Conservation (phyloP, 495 filamentous ascomycete genomes). For the Thermothielavioides terrestris region DNA sequence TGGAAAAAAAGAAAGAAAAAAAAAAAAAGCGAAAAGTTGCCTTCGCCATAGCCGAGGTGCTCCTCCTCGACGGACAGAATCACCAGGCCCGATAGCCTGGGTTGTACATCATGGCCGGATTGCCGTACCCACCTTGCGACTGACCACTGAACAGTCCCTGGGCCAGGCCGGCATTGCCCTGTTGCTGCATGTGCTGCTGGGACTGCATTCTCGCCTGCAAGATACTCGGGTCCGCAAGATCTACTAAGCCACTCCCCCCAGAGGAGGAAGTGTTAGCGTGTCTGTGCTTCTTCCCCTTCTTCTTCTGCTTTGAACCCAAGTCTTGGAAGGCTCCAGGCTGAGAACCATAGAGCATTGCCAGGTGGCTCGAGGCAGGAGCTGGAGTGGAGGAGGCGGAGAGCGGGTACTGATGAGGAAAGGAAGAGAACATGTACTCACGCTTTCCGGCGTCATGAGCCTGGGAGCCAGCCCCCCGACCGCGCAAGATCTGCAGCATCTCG, state of each 20-base stretch:
- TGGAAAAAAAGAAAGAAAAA: constrained; percentile 3
- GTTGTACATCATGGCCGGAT: constrained; percentile 80
- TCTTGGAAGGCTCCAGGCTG: constrained; percentile 78
- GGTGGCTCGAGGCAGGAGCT: constrained; percentile 78
- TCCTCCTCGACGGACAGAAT: constrained; percentile 16
- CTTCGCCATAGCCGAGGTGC: neutral
- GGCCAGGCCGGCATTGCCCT: constrained; percentile 66
- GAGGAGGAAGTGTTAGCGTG: constrained; percentile 99
- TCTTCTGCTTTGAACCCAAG: constrained; percentile 90
- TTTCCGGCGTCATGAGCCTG: constrained; percentile 74
- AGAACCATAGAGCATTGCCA: constrained; percentile 82
- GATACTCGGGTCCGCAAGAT: constrained; percentile 99
- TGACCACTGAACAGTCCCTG: constrained; percentile 85
- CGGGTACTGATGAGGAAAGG: constrained; percentile 70
- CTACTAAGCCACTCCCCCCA: constrained; percentile 92
- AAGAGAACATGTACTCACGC: constrained; percentile 85
- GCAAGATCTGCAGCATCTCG: constrained; percentile 72
- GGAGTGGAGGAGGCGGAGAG: constrained; percentile 69
- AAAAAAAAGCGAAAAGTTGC: constrained; percentile 5
- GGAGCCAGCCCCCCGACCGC: constrained; percentile 48
- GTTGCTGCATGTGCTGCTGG: constrained; percentile 69
- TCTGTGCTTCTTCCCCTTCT: constrained; percentile 99
- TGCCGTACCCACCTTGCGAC: constrained; percentile 98
- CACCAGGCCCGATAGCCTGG: constrained; percentile 67
- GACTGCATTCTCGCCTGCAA: constrained; percentile 96